Base-by-base conservation (phyloP, 352 stramenopile genomes). In the Phytophthora chlamydospora region DNA sequence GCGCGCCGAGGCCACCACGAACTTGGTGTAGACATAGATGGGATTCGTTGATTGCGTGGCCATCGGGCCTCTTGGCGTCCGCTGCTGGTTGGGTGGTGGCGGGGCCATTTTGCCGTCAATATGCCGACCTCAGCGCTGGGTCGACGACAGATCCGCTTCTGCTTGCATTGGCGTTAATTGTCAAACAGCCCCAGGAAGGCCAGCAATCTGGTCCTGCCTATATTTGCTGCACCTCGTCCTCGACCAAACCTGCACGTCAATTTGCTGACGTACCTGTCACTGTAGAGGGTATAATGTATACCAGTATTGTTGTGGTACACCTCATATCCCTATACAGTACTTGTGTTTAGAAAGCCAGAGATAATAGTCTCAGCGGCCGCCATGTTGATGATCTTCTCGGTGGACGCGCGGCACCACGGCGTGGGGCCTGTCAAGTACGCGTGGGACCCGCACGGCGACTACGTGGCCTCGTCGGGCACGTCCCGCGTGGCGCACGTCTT, bases 311-410 rank as follows among this genome's bases (percentile, higher is more conserved):
- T n/a, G n/a, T n/a, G n/a, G n/a, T 24, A 24, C 21, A 24, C 21
- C 21, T 24, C 21, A 24, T 39, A 14, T n/a, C 14, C 34, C 10
- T n/a, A 46, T 32, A 32, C 16, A 46, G 29, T 29, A 32, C 12
- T 17, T 52, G 39, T 35, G 39, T 39, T 54, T 41, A 48, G 11
- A 45, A 62, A 64, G 34, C 27, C 38, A 58, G 47, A 59, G 44
- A 45, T 29, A 44, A 46, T 35, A 39, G 40, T 33, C 14, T 39
- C 13, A 17, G 2, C 10, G 43, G 17, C 7, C 34, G 17, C 41
- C 41, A 93, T 93, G 84, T 71, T 91, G 55, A 88, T 89, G 70
- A 83, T 89, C 55, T 93, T 93, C 71, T 90, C 80, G 17, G 82
- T 93, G 21, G 84, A 93, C 60, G 78, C 83, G 59, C 80, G 84